phyloP scores from a whole-genome alignment of 2,329 filamentous ascomycete species.

The Fusarium sp. region DNA sequence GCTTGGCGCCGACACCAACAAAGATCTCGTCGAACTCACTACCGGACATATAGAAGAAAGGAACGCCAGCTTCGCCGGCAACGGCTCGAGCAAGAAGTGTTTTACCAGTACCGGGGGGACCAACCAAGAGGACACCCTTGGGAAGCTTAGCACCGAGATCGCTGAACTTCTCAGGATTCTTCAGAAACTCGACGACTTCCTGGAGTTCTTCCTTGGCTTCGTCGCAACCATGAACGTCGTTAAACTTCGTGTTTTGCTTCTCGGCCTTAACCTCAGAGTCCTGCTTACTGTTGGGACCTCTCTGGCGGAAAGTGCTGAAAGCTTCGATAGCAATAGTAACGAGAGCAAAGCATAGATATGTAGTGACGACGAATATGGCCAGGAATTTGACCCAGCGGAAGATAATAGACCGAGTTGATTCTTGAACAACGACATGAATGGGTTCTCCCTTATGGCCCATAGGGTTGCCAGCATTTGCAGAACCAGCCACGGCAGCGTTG shows the following conservation, averaged over 20 bases:
- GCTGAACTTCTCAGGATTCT: slow-evolving; percentile 92
- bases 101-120: slow-evolving; percentile 97
- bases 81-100: slow-evolving; percentile 95
- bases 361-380: slow-evolving; percentile 79
- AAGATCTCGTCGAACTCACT: slow-evolving; percentile 99
- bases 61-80: slow-evolving; percentile 95
- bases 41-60: slow-evolving; percentile 99
- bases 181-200: slow-evolving; percentile 95
- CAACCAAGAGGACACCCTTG: slow-evolving; percentile 94
- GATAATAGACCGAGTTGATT: slow-evolving; percentile 80
- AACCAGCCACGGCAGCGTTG: slow-evolving; percentile 44
- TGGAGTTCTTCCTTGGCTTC: slow-evolving; percentile 98
- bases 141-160: slow-evolving; percentile 95
- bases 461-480: slow-evolving; percentile 39
- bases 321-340: slow-evolving; percentile 87
- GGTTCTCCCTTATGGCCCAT: slow-evolving; percentile 83
- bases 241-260: slow-evolving; percentile 90
- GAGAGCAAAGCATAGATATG: slow-evolving; percentile 82
- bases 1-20: slow-evolving; percentile 95
- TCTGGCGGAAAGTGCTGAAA: slow-evolving; percentile 80
- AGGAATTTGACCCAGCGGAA: slow-evolving; percentile 95
- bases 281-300: slow-evolving; percentile 72
- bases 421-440: slow-evolving; percentile 96
- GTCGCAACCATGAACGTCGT: slow-evolving; percentile 95
- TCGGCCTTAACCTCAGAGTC: slow-evolving; percentile 91